A percentile compares a stretch with the other conserved stretches of the same genome.
Conservation (phyloP, 140 eudicot species). For the Senecio squalidus region DNA sequence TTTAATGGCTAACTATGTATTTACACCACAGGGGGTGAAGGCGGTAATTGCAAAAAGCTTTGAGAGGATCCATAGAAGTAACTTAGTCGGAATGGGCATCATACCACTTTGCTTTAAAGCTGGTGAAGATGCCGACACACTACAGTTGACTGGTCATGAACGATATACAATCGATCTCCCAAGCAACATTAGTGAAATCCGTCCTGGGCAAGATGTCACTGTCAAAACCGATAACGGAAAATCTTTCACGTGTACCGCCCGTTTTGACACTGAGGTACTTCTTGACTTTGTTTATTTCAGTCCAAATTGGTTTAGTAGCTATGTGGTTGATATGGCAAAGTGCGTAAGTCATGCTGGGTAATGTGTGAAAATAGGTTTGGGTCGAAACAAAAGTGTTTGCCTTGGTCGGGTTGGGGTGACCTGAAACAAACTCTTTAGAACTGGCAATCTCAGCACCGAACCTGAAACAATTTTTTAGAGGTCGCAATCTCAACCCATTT, state of each 20-base stretch:
- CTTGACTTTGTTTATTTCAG: neutral
- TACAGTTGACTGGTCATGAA: slow-evolving; percentile 91
- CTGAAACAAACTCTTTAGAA: too few relatives aligned
- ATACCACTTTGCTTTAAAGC: slow-evolving; percentile 93
- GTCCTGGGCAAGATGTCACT: slow-evolving; percentile 94
- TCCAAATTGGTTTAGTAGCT: too few relatives aligned
- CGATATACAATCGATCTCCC: slow-evolving; percentile 85
- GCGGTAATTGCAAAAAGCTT: slow-evolving; percentile 97
- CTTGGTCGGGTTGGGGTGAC: too few relatives aligned
- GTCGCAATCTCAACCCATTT: neutral
- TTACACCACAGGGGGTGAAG: slow-evolving; percentile 74
- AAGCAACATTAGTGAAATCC: slow-evolving; percentile 59
- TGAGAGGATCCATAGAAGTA: slow-evolving; percentile 95
- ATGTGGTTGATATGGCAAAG: too few relatives aligned
- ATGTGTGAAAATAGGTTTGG: too few relatives aligned
- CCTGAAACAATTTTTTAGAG: neutral
- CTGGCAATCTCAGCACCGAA: too few relatives aligned
- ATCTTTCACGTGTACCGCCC: slow-evolving; percentile 80
- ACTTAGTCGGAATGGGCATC: slow-evolving; percentile 96
- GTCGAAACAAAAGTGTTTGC: too few relatives aligned
- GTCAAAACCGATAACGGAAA: slow-evolving; percentile 73
- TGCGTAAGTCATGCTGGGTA: too few relatives aligned
- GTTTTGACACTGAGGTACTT: slow-evolving; percentile 94
- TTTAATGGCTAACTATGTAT: neutral
- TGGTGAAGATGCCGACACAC: slow-evolving; percentile 88